Conservation (phyloP, 1,284 basidiomycete genomes). For the Sutorius eximius region DNA sequence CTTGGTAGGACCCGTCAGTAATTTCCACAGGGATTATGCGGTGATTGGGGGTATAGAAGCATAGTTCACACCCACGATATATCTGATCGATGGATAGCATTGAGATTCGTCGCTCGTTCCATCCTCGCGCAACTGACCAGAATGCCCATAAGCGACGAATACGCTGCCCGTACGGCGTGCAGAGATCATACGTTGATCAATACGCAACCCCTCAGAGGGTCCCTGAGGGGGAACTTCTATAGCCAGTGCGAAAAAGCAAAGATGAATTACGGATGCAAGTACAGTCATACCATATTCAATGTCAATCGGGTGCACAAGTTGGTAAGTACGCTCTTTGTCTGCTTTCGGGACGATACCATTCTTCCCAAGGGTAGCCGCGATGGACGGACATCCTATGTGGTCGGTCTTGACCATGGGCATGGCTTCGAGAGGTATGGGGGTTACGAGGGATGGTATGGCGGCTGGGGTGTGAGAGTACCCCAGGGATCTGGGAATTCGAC, state of each 20-base stretch:
- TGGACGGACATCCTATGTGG: conserved; percentile 5
- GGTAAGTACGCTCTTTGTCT: conserved; percentile 3
- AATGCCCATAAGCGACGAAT: conserved; percentile 22
- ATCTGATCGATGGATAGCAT: neutral
- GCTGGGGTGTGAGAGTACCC: conserved; percentile 8
- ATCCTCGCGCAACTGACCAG: neutral
- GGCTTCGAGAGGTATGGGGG: conserved; percentile 20
- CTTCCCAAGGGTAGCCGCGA: conserved; percentile 6
- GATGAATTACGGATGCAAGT: conserved; percentile 9
- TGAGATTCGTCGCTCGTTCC: neutral
- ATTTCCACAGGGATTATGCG: too few species aligned
- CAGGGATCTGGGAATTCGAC: neutral
- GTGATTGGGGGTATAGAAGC: neutral
- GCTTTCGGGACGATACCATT: neutral
- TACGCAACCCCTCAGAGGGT: conserved; percentile 13
- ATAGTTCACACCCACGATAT: neutral
- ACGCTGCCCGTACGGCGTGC: conserved; percentile 18
- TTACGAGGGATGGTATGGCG: conserved; percentile 8
- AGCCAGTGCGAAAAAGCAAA: conserved; percentile 11
- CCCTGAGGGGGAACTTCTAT: conserved; percentile 3
- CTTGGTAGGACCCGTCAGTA: neutral
- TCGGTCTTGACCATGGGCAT: conserved; percentile 8
- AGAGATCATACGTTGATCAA: conserved; percentile 13
- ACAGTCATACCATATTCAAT: conserved; percentile 22
- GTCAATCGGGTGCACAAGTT: conserved; percentile 12